These are phyloP conservation scores for Crithidia expoeki DNA, from an alignment of 208 protist species.

Conservation along the genomic window DNA sequence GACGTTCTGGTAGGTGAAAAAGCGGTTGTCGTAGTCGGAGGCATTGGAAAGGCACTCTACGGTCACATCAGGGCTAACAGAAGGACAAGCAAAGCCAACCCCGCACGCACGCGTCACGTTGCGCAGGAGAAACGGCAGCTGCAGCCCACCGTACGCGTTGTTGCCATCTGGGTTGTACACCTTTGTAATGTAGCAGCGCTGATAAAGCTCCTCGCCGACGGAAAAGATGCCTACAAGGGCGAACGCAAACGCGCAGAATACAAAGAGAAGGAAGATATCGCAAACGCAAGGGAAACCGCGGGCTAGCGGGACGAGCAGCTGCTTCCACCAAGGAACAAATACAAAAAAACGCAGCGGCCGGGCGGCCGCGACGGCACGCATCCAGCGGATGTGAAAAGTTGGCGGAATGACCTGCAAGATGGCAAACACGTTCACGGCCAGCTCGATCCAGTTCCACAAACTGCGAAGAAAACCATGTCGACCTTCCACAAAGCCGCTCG, in stretches of 20 bases:
- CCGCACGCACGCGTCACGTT: slow-evolving; percentile 23
- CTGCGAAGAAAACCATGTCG: slow-evolving; percentile 41
- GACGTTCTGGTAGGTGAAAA: slow-evolving; percentile 42
- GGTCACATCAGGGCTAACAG: slow-evolving; percentile 12
- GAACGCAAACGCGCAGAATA: slow-evolving; percentile 36
- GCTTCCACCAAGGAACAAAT: slow-evolving; percentile 20
- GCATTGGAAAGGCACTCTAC: slow-evolving; percentile 22
- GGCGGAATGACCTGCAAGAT: slow-evolving; percentile 52
- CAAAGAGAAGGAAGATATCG: slow-evolving; percentile 39
- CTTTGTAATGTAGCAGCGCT: slow-evolving; percentile 45
- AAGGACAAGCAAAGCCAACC: slow-evolving; percentile 12
- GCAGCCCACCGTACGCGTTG: slow-evolving; percentile 2
- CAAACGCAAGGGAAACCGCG: slow-evolving; percentile 31
- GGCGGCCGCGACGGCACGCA: slow-evolving; percentile 48
- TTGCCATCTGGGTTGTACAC: neutral
- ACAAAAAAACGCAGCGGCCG: slow-evolving; percentile 56
- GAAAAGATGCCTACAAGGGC: slow-evolving; percentile 40
- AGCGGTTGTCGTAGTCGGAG: slow-evolving; percentile 9
- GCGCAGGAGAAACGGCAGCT: slow-evolving; percentile 23
- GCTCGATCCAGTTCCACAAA: slow-evolving; percentile 57
- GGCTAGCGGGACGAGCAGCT: slow-evolving; percentile 31
- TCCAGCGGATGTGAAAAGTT: slow-evolving; percentile 47
- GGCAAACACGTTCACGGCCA: slow-evolving; percentile 48
- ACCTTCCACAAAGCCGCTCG: slow-evolving; percentile 39
- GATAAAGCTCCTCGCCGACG: slow-evolving; percentile 26